Evolutionary conservation across 1,139 yeast genomes (phyloP).

Genomic region (Hemisphaericaspora subhashii): DNA sequence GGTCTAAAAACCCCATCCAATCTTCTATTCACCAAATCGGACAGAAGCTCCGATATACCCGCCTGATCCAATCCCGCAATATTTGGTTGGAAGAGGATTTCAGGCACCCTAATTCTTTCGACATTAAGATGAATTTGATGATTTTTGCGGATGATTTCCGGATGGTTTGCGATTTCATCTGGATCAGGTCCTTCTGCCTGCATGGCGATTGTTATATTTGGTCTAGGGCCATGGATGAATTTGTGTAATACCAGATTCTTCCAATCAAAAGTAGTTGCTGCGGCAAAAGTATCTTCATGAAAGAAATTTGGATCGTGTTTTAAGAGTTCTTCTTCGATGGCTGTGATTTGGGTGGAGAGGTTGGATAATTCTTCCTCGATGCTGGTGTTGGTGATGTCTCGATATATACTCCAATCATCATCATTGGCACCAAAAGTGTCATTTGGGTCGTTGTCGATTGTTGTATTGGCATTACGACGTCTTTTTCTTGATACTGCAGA

Average conservation of each 20-base stretch:
- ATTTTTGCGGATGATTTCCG: slow-evolving; percentile 44
- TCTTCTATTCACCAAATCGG: slow-evolving; percentile 63
- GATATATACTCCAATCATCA: slow-evolving; percentile 91
- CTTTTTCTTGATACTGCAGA: slow-evolving; percentile 44
- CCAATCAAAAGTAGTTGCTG: slow-evolving; percentile 81
- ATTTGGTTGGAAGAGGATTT: slow-evolving; percentile 87
- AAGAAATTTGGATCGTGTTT: slow-evolving; percentile 84
- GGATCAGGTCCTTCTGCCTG: slow-evolving; percentile 45
- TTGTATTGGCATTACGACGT: slow-evolving; percentile 55
- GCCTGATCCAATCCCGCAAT: slow-evolving; percentile 97
- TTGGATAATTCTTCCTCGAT: slow-evolving; percentile 75
- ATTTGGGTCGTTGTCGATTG: slow-evolving; percentile 87
- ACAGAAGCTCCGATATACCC: slow-evolving; percentile 76
- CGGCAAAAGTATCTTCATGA: slow-evolving; percentile 76
- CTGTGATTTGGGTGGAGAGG: slow-evolving; percentile 58
- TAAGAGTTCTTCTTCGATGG: slow-evolving; percentile 71
- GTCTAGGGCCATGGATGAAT: slow-evolving; percentile 87
- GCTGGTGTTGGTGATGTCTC: slow-evolving; percentile 74
- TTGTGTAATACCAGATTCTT: slow-evolving; percentile 74
- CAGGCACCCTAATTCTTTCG: slow-evolving; percentile 91
- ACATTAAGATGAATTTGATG: slow-evolving; percentile 89
- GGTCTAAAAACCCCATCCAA: slow-evolving; percentile 51
- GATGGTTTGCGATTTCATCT: slow-evolving; percentile 45
- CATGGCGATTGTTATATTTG: slow-evolving; percentile 44
- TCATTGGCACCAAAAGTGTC: slow-evolving; percentile 96